Percentiles rank a stretch among this genome's conserved stretches.
Evolutionary conservation across 176 grass and related monocot species (phyloP).

Genomic region (Miscanthus lutarioriparius): DNA sequence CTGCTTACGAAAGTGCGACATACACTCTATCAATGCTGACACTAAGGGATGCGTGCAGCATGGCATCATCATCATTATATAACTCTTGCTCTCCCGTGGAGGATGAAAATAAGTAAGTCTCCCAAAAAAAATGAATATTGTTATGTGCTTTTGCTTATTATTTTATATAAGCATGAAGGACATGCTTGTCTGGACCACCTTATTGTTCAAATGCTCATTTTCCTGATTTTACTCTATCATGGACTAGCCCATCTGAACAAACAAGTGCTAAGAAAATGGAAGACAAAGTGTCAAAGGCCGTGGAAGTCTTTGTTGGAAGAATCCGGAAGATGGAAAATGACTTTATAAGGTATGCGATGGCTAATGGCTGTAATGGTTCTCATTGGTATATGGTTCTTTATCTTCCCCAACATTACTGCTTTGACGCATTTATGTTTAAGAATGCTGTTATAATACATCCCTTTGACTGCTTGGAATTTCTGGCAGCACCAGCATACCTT

Average conservation of each 20-base stretch:
- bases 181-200: background rate
- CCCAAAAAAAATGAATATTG: constrained; percentile 7
- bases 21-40: constrained; percentile 69
- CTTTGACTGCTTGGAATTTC: background rate
- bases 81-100: constrained; percentile 44
- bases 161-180: constrained; percentile 10
- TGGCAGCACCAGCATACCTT: background rate
- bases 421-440: constrained; percentile 20
- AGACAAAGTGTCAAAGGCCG: constrained; percentile 59
- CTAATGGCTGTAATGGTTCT: constrained; percentile 4
- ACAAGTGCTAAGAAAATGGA: constrained; percentile 57
- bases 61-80: constrained; percentile 46
- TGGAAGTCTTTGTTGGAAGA: constrained; percentile 82
- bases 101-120: constrained; percentile 69
- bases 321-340: constrained; percentile 71
- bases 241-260: constrained; percentile 63
- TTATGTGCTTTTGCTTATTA: background rate
- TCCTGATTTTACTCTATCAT: constrained; percentile 45
- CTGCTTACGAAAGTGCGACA: constrained; percentile 68
- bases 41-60: constrained; percentile 75
- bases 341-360: constrained; percentile 61
- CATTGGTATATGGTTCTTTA: constrained; percentile 7
- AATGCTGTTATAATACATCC: background rate
- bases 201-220: constrained; percentile 20
- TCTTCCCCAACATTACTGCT: background rate